Evolutionary conservation across 306 rosid species (phyloP).

Genomic region (Fagus crenata): DNA sequence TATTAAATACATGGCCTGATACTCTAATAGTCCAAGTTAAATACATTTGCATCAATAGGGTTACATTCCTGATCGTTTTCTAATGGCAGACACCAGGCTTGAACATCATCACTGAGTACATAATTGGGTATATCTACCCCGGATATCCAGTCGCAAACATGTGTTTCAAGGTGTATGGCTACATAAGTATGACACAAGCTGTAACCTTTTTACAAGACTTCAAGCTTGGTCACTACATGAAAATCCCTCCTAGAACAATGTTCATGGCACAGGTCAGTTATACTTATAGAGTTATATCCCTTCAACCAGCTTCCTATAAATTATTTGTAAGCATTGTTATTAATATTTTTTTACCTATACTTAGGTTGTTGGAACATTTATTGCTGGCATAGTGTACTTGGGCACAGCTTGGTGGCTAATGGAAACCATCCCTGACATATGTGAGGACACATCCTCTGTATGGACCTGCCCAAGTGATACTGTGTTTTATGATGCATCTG

Average conservation of each 20-base stretch:
- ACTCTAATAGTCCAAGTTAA: background rate
- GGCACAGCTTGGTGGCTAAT: slow-evolving; percentile 93
- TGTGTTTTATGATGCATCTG: slow-evolving; percentile 90
- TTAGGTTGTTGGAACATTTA: slow-evolving; percentile 73
- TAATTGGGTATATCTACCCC: slow-evolving; percentile 85
- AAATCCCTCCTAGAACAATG: slow-evolving; percentile 91
- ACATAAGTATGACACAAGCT: slow-evolving; percentile 89
- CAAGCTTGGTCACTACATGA: slow-evolving; percentile 98
- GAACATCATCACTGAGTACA: slow-evolving; percentile 82
- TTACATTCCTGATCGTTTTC: background rate
- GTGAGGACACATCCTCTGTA: slow-evolving; percentile 63
- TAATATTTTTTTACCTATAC: background rate
- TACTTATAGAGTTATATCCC: background rate
- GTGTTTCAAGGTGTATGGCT: slow-evolving; percentile 96
- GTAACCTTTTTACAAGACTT: slow-evolving; percentile 84
- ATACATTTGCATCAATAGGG: background rate
- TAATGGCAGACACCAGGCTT: slow-evolving; percentile 65
- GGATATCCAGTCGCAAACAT: slow-evolving; percentile 96
- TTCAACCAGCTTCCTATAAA: background rate
- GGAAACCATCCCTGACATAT: slow-evolving; percentile 82
- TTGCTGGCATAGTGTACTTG: slow-evolving; percentile 64
- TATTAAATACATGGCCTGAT: too few species aligned
- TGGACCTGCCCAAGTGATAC: slow-evolving; percentile 89
- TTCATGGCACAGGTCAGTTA: slow-evolving; percentile 84
- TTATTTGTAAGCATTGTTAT: background rate